phyloP scores from a whole-genome alignment of 495 filamentous ascomycete species.

The Parachaetomium inaequale region DNA sequence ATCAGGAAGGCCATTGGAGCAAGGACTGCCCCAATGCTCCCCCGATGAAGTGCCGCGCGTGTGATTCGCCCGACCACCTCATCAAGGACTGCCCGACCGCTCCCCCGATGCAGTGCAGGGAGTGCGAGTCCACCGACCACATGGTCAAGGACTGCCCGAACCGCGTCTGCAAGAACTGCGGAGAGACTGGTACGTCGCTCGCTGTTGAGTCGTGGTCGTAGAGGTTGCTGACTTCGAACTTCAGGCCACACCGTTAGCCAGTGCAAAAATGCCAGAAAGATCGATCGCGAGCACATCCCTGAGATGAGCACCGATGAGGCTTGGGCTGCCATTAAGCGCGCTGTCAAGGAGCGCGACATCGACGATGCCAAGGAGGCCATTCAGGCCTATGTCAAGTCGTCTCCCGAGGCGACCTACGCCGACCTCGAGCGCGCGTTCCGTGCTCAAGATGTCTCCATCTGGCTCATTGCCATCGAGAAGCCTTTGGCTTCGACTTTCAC shows the following conservation, averaged over 20 bases:
- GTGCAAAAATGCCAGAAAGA: conserved; percentile 67
- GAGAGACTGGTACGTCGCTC: conserved; percentile 56
- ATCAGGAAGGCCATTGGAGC: conserved; percentile 63
- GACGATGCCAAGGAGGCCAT: conserved; percentile 71
- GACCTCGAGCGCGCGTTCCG: conserved; percentile 77
- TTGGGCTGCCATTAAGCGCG: conserved; percentile 64
- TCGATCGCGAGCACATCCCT: conserved; percentile 59
- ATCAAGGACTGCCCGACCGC: conserved; percentile 63
- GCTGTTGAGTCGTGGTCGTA: not conserved
- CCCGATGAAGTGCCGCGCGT: conserved; percentile 65
- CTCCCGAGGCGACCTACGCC: conserved; percentile 59
- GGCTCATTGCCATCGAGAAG: conserved; percentile 74
- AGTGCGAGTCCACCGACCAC: conserved; percentile 70
- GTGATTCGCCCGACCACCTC: conserved; percentile 64
- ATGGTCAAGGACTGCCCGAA: conserved; percentile 55
- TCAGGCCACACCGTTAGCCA: conserved; percentile 62
- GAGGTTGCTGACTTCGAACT: conserved; percentile 7
- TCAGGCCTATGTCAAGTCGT: conserved; percentile 69
- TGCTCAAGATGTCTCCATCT: conserved; percentile 54
- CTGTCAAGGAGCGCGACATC: conserved; percentile 61
- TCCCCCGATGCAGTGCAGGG: conserved; percentile 59
- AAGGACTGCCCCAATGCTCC: conserved; percentile 61
- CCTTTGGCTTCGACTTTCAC: conserved; percentile 59
- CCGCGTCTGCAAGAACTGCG: conserved; percentile 70
- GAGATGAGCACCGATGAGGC: conserved; percentile 61